Conservation (phyloP, 192 early-diverging fungal genomes). For the Chytriomyces sp. region DNA sequence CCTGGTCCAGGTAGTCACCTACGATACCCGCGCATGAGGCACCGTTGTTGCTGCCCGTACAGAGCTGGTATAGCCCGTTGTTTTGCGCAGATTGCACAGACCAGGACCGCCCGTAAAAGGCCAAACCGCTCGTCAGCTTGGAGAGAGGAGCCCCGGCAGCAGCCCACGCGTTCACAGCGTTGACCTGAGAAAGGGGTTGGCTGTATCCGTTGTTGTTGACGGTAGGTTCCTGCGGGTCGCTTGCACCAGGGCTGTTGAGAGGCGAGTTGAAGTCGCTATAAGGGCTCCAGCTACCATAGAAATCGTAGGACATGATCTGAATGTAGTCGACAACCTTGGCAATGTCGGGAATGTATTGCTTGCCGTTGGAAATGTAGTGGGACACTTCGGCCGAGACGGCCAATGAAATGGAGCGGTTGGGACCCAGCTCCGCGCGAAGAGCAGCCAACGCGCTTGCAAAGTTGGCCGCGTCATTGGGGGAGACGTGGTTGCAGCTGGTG, state of each 20-base stretch:
- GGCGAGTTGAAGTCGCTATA: constrained; percentile 28
- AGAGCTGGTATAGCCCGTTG: constrained; percentile 13
- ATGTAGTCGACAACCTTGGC: constrained; percentile 15
- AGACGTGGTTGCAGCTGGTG: constrained; percentile 9
- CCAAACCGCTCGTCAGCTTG: constrained; percentile 10
- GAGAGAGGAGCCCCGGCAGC: not conserved
- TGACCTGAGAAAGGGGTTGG: not conserved
- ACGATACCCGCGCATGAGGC: not conserved
- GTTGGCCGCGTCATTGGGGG: constrained; percentile 1
- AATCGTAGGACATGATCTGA: constrained; percentile 28
- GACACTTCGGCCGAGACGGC: constrained; percentile 14
- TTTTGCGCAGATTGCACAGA: not conserved
- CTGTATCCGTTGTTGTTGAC: constrained; percentile 14
- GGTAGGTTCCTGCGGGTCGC: constrained; percentile 7
- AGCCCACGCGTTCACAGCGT: constrained; percentile 1
- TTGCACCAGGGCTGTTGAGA: constrained; percentile 1
- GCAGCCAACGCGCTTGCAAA: not conserved
- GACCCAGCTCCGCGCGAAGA: constrained; percentile 15
- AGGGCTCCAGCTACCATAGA: constrained; percentile 18
- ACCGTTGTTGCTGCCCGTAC: not conserved
- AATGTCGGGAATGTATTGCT: constrained; percentile 4
- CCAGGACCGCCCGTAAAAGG: constrained; percentile 20
- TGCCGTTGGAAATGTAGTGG: constrained; percentile 4
- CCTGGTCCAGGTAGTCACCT: constrained; percentile 21
- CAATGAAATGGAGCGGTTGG: constrained; percentile 13